Conservation (phyloP, 805 yeast genomes). For the Scheffersomyces amazonensis region DNA sequence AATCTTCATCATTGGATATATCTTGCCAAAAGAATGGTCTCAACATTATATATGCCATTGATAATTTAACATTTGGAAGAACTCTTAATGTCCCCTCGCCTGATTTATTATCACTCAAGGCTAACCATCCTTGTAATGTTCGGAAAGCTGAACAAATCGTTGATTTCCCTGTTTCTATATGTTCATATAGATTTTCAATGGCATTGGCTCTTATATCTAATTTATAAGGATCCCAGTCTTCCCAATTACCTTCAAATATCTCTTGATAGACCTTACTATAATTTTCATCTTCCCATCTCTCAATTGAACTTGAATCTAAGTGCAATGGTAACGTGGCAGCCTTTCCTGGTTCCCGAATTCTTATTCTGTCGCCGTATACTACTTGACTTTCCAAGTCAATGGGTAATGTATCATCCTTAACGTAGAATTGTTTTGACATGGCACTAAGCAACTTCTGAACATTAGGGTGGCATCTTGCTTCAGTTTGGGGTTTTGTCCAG, state of each 20-base stretch:
- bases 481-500: constrained; percentile 38
- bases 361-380: constrained; percentile 39
- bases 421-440: constrained; percentile 11
- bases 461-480: constrained; percentile 37
- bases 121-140: constrained; percentile 45
- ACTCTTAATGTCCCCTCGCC: constrained; percentile 41
- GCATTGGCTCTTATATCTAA: constrained; percentile 31
- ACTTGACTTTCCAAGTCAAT: constrained; percentile 29
- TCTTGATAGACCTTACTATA: constrained; percentile 33
- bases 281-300: constrained; percentile 43
- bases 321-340: constrained; percentile 34
- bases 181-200: constrained; percentile 28
- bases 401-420: constrained; percentile 13
- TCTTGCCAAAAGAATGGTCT: constrained; percentile 35
- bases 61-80: constrained; percentile 31
- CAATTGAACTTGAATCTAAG: constrained; percentile 38
- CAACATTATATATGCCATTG: constrained; percentile 35
- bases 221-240: constrained; percentile 39
- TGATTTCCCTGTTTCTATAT: constrained; percentile 7
- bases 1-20: constrained; percentile 16
- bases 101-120: constrained; percentile 31
- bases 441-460: constrained; percentile 23
- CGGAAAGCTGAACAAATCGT: constrained; percentile 34
- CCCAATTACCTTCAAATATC: constrained; percentile 41
- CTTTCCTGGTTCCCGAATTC: constrained; percentile 39